These are phyloP conservation scores for Sugiyamaella neomexicana DNA, from an alignment of 1,139 yeast species.

Conservation along the genomic window DNA sequence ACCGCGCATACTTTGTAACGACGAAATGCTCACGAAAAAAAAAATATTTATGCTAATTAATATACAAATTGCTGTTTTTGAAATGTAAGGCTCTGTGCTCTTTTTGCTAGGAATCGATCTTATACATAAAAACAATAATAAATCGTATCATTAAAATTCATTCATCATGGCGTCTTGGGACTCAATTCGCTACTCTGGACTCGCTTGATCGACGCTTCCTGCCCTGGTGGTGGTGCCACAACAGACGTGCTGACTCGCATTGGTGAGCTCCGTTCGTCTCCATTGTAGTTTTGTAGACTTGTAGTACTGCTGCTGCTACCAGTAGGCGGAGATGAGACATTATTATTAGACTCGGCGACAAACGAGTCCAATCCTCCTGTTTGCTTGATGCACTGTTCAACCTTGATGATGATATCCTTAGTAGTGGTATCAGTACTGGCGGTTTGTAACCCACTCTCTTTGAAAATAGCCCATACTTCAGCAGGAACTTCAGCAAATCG, in stretches of 20 bases:
- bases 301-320: neutral
- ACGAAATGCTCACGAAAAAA: neutral
- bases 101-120: too few species aligned
- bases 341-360: neutral
- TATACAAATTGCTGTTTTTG: too few species aligned
- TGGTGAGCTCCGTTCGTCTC: neutral
- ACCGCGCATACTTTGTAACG: neutral
- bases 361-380: constrained; percentile 12
- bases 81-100: too few species aligned
- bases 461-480: constrained; percentile 42
- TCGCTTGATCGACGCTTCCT: constrained; percentile 11
- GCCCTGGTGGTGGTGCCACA: constrained; percentile 4
- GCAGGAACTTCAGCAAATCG: constrained; percentile 77
- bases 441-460: constrained; percentile 32
- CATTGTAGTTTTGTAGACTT: neutral
- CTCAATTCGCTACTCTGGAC: constrained; percentile 9
- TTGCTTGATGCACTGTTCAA: constrained; percentile 31
- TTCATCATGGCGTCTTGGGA: constrained; percentile 5
- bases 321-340: neutral
- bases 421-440: constrained; percentile 32
- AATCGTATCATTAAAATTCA: neutral
- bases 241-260: constrained; percentile 6
- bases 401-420: constrained; percentile 36
- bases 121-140: neutral
- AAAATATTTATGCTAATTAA: neutral